Conservation (phyloP, 1,139 yeast genomes). For the Taphrina flavorubra region DNA sequence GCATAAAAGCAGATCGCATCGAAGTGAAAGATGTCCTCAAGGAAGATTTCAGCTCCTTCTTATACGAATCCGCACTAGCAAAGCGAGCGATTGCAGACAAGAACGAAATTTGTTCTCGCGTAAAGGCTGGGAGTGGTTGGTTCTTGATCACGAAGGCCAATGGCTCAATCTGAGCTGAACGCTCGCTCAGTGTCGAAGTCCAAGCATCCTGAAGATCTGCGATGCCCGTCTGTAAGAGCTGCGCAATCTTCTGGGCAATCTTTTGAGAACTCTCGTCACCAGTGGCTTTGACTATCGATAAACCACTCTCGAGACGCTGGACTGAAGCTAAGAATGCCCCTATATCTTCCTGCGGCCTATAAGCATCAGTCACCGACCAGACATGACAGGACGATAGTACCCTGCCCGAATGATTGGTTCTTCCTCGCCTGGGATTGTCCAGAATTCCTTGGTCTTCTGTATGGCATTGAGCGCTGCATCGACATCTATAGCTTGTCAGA, state of each 20-base stretch:
- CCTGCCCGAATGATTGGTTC: conserved; percentile 41
- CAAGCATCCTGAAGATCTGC: conserved; percentile 31
- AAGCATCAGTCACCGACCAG: background rate
- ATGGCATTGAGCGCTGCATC: conserved; percentile 40
- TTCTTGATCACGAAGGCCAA: conserved; percentile 38
- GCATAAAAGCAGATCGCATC: conserved; percentile 31
- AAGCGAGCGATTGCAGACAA: conserved; percentile 20
- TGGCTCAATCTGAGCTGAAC: conserved; percentile 41
- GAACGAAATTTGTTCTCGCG: conserved; percentile 22
- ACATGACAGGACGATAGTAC: background rate
- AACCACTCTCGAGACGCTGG: conserved; percentile 32
- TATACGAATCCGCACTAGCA: background rate
- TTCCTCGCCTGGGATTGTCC: conserved; percentile 41
- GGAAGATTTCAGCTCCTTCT: background rate
- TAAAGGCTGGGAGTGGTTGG: conserved; percentile 29
- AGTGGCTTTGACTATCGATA: conserved; percentile 28
- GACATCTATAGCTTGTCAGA: conserved; percentile 29
- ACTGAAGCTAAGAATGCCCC: conserved; percentile 36
- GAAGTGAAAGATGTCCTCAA: conserved; percentile 12
- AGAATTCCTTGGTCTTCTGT: conserved; percentile 42
- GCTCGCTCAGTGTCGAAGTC: conserved; percentile 16
- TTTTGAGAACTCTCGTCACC: conserved; percentile 41
- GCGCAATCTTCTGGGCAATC: conserved; percentile 37
- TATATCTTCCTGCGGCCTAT: background rate
- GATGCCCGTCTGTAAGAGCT: conserved; percentile 31